Evolutionary conservation across 2,329 filamentous ascomycete species (phyloP).

Genomic region (Aspergillus oerlinghausenensis): DNA sequence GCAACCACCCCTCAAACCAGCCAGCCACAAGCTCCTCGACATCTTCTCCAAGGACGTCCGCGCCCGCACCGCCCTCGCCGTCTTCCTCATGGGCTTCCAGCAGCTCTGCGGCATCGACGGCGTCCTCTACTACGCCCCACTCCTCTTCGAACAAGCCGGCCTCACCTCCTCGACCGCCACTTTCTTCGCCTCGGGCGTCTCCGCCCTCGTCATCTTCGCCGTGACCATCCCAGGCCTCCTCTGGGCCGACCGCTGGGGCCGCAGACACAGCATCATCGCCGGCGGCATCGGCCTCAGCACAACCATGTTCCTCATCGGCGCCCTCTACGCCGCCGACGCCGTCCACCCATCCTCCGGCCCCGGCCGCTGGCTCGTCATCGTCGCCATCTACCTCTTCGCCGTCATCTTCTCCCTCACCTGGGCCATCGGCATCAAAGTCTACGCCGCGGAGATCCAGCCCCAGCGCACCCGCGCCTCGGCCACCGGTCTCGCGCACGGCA

Average conservation of each 20-base stretch:
- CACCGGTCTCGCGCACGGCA: constrained; percentile 49
- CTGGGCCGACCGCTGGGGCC: constrained; percentile 55
- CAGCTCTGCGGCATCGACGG: constrained; percentile 61
- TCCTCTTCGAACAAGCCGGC: constrained; percentile 57
- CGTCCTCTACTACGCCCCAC: constrained; percentile 55
- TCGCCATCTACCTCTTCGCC: constrained; percentile 26
- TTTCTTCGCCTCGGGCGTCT: constrained; percentile 59
- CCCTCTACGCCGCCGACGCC: constrained; percentile 28
- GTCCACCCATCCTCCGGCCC: constrained; percentile 25
- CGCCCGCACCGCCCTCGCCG: constrained; percentile 47
- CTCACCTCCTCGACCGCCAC: constrained; percentile 50
- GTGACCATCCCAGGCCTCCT: constrained; percentile 54
- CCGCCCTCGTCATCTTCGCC: constrained; percentile 55
- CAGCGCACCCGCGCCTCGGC: constrained; percentile 52
- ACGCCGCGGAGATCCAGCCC: constrained; percentile 56
- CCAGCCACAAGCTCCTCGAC: constrained; percentile 23
- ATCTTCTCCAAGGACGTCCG: constrained; percentile 42
- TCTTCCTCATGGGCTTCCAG: constrained; percentile 56
- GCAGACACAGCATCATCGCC: constrained; percentile 50
- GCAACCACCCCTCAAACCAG: constrained; percentile 4
- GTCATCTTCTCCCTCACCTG: constrained; percentile 40
- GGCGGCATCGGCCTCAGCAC: constrained; percentile 50
- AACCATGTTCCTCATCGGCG: constrained; percentile 33
- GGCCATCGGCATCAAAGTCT: constrained; percentile 54
- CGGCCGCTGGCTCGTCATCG: constrained; percentile 28